These are phyloP conservation scores for Drechmeria coniospora DNA, from an alignment of 2,329 filamentous ascomycete species.

Conservation along the genomic window DNA sequence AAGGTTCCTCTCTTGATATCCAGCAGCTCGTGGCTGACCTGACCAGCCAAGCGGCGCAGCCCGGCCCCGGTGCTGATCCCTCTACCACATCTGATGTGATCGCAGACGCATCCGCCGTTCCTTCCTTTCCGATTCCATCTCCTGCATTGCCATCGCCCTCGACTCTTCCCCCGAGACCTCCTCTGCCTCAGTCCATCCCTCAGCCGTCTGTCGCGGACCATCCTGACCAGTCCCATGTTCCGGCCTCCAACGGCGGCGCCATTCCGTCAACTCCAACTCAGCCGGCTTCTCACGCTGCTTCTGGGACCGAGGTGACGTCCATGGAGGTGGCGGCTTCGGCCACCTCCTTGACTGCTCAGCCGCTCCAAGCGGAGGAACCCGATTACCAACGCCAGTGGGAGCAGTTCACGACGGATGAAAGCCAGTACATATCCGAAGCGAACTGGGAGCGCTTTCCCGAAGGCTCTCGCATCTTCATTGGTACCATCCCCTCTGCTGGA, in stretches of 20 bases:
- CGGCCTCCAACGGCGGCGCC: conserved; percentile 10
- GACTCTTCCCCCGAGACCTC: conserved; percentile 32
- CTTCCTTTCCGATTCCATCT: conserved; percentile 15
- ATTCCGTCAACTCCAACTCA: conserved; percentile 17
- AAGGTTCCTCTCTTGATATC: conserved; percentile 20
- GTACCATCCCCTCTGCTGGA: conserved; percentile 30
- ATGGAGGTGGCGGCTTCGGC: conserved; percentile 15
- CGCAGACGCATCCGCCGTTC: conserved; percentile 11
- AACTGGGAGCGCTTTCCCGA: conserved; percentile 70
- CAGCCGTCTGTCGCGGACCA: conserved; percentile 23
- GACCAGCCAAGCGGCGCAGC: conserved; percentile 17
- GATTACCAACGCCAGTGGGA: conserved; percentile 55
- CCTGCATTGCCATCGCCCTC: conserved; percentile 21
- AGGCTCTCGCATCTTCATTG: conserved; percentile 67
- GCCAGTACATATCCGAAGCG: conserved; percentile 59
- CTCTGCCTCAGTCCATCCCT: conserved; percentile 21
- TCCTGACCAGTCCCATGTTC: conserved; percentile 18
- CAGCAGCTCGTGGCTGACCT: conserved; percentile 26
- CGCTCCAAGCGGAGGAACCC: conserved; percentile 19
- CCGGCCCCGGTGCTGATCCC: conserved; percentile 15
- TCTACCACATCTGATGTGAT: conserved; percentile 10
- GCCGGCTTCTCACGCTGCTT: conserved; percentile 17
- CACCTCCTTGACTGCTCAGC: conserved; percentile 15
- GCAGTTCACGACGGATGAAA: conserved; percentile 56
- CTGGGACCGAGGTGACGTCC: conserved; percentile 16